These are phyloP conservation scores for Talaromyces sp. DNA, from an alignment of 2,329 filamentous ascomycete genomes.

Conservation along the genomic window DNA sequence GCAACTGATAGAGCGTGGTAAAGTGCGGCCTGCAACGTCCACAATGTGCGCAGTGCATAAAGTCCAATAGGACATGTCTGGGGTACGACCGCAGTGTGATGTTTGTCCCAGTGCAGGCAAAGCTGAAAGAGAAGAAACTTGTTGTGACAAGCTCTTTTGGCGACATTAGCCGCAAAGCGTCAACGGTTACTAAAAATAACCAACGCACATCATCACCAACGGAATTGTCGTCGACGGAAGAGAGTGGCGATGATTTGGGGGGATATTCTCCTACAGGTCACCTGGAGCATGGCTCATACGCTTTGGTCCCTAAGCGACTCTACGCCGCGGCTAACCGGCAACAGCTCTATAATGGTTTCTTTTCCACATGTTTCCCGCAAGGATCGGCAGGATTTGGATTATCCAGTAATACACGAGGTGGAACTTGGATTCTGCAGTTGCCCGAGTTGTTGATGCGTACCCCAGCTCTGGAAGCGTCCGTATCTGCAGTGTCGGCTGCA, in stretches of 20 bases:
- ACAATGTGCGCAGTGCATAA: slow-evolving; percentile 24
- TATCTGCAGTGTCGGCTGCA: slow-evolving; percentile 23
- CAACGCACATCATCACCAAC: background rate
- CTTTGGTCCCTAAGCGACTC: background rate
- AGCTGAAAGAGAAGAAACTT: slow-evolving; percentile 11
- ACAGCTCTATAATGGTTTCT: slow-evolving; percentile 24
- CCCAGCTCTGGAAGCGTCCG: slow-evolving; percentile 23
- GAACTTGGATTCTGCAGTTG: slow-evolving; percentile 25
- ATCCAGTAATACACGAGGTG: background rate
- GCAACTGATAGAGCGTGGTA: background rate
- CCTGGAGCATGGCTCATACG: background rate
- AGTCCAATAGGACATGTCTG: slow-evolving; percentile 24
- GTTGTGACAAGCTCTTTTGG: slow-evolving; percentile 10
- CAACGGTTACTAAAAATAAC: background rate
- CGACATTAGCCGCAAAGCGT: background rate
- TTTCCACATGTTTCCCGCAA: slow-evolving; percentile 18
- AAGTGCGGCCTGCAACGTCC: slow-evolving; percentile 28
- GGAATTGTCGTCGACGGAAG: background rate
- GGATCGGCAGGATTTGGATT: background rate
- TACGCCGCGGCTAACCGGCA: slow-evolving; percentile 16
- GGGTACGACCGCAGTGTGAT: slow-evolving; percentile 24
- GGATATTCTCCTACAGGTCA: background rate
- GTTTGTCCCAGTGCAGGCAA: slow-evolving; percentile 23
- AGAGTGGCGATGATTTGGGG: background rate
- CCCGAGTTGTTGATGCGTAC: slow-evolving; percentile 19